Evolutionary conservation across 768 basidiomycete genomes (phyloP).

Genomic region (Flagelloscypha sp.): DNA sequence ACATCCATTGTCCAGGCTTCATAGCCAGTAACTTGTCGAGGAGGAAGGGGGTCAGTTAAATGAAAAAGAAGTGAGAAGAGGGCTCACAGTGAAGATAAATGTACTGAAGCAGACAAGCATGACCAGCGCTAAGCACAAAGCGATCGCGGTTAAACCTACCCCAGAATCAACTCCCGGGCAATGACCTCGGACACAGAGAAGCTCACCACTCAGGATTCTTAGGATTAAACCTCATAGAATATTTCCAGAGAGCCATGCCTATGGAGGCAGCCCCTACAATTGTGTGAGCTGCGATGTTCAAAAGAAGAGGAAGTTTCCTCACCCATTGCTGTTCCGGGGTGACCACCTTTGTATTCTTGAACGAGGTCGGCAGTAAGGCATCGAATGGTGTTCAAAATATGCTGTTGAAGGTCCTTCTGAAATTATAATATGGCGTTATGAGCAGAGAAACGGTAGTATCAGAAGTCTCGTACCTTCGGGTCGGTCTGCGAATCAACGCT

Average conservation of each 20-base stretch:
- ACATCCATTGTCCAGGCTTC: constrained; percentile 9
- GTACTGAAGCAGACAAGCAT: constrained; percentile 11
- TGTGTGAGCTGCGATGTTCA: background rate
- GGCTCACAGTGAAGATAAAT: constrained; percentile 9
- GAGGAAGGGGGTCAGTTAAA: too few relatives aligned
- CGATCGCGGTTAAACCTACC: constrained; percentile 8
- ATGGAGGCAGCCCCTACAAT: constrained; percentile 10
- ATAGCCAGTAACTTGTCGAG: constrained; percentile 11
- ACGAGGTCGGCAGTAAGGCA: constrained; percentile 9
- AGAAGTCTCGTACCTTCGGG: too few relatives aligned
- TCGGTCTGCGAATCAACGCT: too few relatives aligned
- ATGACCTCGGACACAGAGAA: background rate
- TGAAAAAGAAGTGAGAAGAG: too few relatives aligned
- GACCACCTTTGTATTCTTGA: constrained; percentile 9
- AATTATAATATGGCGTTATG: too few relatives aligned
- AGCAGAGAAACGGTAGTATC: too few relatives aligned
- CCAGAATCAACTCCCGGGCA: background rate
- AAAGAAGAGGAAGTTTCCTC: background rate
- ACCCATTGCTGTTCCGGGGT: constrained; percentile 10
- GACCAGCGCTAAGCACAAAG: constrained; percentile 9
- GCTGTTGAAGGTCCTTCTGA: too few relatives aligned
- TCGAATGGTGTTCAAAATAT: constrained; percentile 9
- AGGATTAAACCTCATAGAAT: constrained; percentile 10
- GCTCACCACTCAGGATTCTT: constrained; percentile 9
- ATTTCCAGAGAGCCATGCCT: constrained; percentile 8